Base-by-base conservation (phyloP, 2,329 filamentous ascomycete genomes). In the Metarhizium guizhouense region DNA sequence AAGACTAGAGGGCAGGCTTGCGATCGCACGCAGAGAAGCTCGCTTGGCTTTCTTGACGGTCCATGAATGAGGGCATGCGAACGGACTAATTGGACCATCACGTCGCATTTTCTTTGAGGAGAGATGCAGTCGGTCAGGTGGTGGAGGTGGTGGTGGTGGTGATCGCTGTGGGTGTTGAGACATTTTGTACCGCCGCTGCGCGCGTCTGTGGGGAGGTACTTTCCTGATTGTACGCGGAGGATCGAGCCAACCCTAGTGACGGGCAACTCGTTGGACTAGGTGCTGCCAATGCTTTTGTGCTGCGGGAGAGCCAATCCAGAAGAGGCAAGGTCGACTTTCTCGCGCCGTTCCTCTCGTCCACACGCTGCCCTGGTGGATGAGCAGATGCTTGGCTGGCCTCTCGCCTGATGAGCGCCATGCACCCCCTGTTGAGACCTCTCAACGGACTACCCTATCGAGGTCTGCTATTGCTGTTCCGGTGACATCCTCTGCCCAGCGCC, bases 391-490 rank as follows among this genome's bases (percentile, higher is more conserved):
- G 7, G 45, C 13, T 7, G 10, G 13, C 10, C 20, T 48, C 45
- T 30, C 45, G 45, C 45, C 45, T 48, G 45, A 48, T 48, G 51
- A 51, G 36, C 47, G 59, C 59, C 54, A 58, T 56, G 56, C 10
- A 32, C 48, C 51, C 16, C 54, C 14, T 16, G 20, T 25, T 53
- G 25, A 25, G 40, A 47, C 25, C 6, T 38, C 25, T 51, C 49
- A 11, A 16, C 38, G 10, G 11, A 13, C 47, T 52, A 47, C 52
- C 58, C 60, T 61, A 60, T 62, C 14, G 57, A 54, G 51, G 56
- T 54, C 52, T 50, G 42, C 47, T 47, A 34, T 50, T 47, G 30
- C 34, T 59, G 58, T 57, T 60, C 61, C 58, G 55, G 61, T 63
- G 59, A 63, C 58, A 51, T 43, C 51, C 53, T 54, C 36, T 52